phyloP scores from a whole-genome alignment of 2,329 filamentous ascomycete species.

The Rutstroemia sydowiana region DNA sequence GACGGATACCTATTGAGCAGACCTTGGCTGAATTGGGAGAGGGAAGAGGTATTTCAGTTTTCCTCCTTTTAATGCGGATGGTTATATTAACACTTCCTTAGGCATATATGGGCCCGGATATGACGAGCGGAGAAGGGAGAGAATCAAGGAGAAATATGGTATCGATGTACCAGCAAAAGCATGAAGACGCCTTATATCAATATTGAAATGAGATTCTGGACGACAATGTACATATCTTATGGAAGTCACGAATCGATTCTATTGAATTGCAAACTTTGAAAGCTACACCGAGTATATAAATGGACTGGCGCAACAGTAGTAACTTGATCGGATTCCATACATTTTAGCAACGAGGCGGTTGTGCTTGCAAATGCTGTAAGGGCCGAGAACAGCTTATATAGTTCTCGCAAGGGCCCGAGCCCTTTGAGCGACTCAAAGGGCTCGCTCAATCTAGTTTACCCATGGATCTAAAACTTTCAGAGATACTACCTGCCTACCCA shows the following conservation, averaged over 20 bases:
- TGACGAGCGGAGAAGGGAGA: slow-evolving; percentile 57
- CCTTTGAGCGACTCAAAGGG: too few relatives aligned
- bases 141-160: slow-evolving; percentile 63
- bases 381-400: too few relatives aligned
- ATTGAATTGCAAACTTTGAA: too few relatives aligned
- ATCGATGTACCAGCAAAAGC: slow-evolving; percentile 47
- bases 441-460: too few relatives aligned
- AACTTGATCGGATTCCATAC: too few relatives aligned
- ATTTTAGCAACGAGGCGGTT: too few relatives aligned
- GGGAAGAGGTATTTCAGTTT: slow-evolving; percentile 52
- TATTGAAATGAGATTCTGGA: slow-evolving; percentile 6
- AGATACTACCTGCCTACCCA: too few relatives aligned
- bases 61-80: background rate
- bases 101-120: slow-evolving; percentile 63
- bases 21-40: slow-evolving; percentile 62
- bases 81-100: slow-evolving; percentile 27
- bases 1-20: slow-evolving; percentile 55
- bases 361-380: too few relatives aligned
- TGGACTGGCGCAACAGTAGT: too few relatives aligned
- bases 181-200: slow-evolving; percentile 14
- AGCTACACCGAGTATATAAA: too few relatives aligned
- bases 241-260: slow-evolving; percentile 1
- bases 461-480: too few relatives aligned
- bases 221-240: slow-evolving; percentile 11
- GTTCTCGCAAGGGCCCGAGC: too few relatives aligned